These are phyloP conservation scores for Waltiozyma solani DNA, from an alignment of 1,139 yeast genomes.

Conservation along the genomic window DNA sequence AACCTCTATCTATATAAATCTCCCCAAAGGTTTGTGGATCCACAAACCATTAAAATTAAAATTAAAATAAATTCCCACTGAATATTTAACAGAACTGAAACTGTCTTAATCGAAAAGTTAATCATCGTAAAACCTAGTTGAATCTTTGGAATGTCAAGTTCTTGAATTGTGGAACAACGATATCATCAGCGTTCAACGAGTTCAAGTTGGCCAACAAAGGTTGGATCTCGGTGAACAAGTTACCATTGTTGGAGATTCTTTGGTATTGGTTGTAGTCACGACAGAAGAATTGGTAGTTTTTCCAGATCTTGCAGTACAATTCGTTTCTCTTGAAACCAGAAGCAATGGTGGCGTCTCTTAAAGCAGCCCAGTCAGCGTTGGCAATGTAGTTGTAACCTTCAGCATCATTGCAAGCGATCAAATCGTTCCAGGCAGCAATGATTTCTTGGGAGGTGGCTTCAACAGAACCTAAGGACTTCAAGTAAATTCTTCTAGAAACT, in stretches of 20 bases:
- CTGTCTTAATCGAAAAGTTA: neutral
- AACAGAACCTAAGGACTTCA: constrained; percentile 66
- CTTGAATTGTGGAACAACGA: constrained; percentile 7
- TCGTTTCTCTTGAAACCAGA: constrained; percentile 34
- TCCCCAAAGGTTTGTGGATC: too few relatives aligned
- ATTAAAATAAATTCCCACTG: too few relatives aligned
- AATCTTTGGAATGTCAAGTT: constrained; percentile 2
- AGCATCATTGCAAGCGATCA: constrained; percentile 42
- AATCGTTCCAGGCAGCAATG: constrained; percentile 49
- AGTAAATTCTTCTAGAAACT: constrained; percentile 65
- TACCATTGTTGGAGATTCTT: constrained; percentile 9
- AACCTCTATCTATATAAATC: too few relatives aligned
- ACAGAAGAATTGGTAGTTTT: constrained; percentile 37
- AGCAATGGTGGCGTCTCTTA: constrained; percentile 64
- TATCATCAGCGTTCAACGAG: constrained; percentile 7
- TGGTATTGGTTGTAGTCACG: constrained; percentile 33
- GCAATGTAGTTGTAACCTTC: constrained; percentile 55
- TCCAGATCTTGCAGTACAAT: constrained; percentile 49
- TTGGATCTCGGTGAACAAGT: constrained; percentile 9
- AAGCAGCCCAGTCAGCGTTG: constrained; percentile 82
- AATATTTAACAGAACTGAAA: too few relatives aligned
- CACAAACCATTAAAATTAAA: too few relatives aligned
- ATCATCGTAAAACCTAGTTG: too few relatives aligned
- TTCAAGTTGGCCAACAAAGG: constrained; percentile 5
- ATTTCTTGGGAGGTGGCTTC: constrained; percentile 41